Conservation (phyloP, 345 rosid species). For the Citrus reticulata region DNA sequence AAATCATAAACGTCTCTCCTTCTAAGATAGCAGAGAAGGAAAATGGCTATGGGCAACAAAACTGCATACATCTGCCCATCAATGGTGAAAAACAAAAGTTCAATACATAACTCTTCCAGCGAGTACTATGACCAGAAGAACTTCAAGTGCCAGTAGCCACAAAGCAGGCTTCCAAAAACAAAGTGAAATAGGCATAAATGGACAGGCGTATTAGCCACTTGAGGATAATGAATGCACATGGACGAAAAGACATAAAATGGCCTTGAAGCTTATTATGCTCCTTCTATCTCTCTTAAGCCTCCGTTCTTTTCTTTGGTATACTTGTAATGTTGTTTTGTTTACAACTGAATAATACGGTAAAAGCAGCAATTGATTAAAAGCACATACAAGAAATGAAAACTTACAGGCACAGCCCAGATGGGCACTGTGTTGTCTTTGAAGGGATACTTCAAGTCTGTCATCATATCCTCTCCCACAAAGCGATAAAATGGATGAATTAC, state of each 20-base stretch:
- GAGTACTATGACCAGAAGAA: no score
- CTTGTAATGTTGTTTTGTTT: background rate
- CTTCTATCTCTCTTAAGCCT: background rate
- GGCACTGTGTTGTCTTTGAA: constrained; percentile 65
- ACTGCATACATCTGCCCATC: constrained; percentile 44
- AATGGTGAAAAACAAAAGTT: constrained; percentile 7
- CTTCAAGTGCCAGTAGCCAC: background rate
- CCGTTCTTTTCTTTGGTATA: background rate
- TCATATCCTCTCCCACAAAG: constrained; percentile 76
- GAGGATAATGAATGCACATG: background rate
- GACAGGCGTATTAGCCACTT: background rate
- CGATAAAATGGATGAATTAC: constrained; percentile 72
- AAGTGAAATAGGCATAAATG: background rate
- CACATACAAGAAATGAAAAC: background rate
- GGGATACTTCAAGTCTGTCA: constrained; percentile 77
- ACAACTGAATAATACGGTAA: background rate
- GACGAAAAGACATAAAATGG: background rate
- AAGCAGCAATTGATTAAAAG: background rate
- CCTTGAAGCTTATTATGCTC: background rate
- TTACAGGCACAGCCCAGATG: constrained; percentile 70
- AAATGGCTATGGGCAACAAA: constrained; percentile 54
- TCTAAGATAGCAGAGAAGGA: constrained; percentile 43
- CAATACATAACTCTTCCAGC: background rate
- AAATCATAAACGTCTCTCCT: constrained; percentile 73
- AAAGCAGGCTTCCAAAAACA: background rate